Base-by-base conservation (phyloP, 768 basidiomycete species). In the Serendipita sp. region DNA sequence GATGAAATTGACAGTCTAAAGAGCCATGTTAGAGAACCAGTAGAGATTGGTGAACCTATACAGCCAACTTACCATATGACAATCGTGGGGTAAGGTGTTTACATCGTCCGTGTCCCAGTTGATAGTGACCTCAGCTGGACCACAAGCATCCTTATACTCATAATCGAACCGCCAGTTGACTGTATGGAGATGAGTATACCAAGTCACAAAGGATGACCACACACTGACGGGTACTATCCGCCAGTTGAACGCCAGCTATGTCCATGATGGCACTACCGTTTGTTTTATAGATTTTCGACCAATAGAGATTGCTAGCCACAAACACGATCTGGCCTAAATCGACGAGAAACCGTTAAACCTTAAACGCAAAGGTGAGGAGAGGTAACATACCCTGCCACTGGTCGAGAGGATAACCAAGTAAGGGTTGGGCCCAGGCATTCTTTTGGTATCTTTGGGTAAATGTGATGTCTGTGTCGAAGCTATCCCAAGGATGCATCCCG, bases 81-180 rank as follows among this genome's bases (percentile, higher is more conserved):
- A 60, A n/a, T 10, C n/a, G 34, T 60, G 23, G 23, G 23, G 23
- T 1, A 23, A 23, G 23, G 23, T 23, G 23, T 23, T 23, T 23
- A 23, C 23, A 23, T n/a, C 30, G 28, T 8, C 3, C 11, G 16
- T 30, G 4, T 18, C 8, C 13, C 56, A 60, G 16, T 11, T 10
- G 28, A 23, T 32, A 4, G n/a, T 38, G 32, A 36, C 4, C 16
- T 23, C 23, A 23, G 23, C 23, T 23, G 23, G 23, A 1, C 23
- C 23, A 23, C 23, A 23, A 23, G 23, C 23, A 23, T 23, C 23
- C 23, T 23, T 23, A 23, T 23, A 23, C 23, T 2, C 3, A 2
- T 30, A 60, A 38, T 36, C 35, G 56, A 60, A 60, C 56, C 56
- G 23, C 56, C 56, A 60, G 56, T 60, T 60, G 10, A 60, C 56